Conservation (phyloP, 768 basidiomycete genomes). For the Lentinula guzmanii region DNA sequence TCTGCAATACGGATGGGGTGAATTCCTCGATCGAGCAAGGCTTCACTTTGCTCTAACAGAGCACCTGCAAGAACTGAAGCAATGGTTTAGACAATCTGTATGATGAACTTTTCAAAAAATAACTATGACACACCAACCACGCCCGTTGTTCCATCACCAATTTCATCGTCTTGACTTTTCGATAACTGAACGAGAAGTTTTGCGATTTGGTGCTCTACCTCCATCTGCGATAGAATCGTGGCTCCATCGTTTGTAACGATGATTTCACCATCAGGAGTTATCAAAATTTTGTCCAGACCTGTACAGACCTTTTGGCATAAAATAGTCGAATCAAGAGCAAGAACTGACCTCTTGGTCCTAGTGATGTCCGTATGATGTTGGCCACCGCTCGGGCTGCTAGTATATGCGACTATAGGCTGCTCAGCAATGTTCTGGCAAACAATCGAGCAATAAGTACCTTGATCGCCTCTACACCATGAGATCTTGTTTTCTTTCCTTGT, state of each 20-base stretch:
- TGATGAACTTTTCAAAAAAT: background rate
- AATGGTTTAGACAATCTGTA: background rate
- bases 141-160: slow-evolving; percentile 98
- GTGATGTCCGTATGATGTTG: slow-evolving; percentile 90
- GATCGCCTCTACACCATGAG: slow-evolving; percentile 92
- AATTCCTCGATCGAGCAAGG: slow-evolving; percentile 96
- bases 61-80: slow-evolving; percentile 91
- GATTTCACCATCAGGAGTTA: slow-evolving; percentile 96
- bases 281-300: slow-evolving; percentile 95
- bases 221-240: slow-evolving; percentile 97
- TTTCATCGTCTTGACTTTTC: slow-evolving; percentile 98
- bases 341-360: slow-evolving; percentile 83
- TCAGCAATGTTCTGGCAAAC: slow-evolving; percentile 6
- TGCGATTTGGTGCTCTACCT: slow-evolving; percentile 98
- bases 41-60: slow-evolving; percentile 88
- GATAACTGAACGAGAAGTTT: slow-evolving; percentile 95
- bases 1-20: slow-evolving; percentile 99
- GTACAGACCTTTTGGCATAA: background rate
- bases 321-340: slow-evolving; percentile 5
- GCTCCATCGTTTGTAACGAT: slow-evolving; percentile 99
- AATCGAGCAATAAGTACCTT: slow-evolving; percentile 47
- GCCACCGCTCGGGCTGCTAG: slow-evolving; percentile 91
- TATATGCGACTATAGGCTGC: slow-evolving; percentile 71
- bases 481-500: slow-evolving; percentile 86
- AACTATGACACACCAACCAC: slow-evolving; percentile 77